Evolutionary conservation across 441 rosid genomes (phyloP), one percentile per base, ranked within the genome.

Genomic region (Kokia cookei): DNA sequence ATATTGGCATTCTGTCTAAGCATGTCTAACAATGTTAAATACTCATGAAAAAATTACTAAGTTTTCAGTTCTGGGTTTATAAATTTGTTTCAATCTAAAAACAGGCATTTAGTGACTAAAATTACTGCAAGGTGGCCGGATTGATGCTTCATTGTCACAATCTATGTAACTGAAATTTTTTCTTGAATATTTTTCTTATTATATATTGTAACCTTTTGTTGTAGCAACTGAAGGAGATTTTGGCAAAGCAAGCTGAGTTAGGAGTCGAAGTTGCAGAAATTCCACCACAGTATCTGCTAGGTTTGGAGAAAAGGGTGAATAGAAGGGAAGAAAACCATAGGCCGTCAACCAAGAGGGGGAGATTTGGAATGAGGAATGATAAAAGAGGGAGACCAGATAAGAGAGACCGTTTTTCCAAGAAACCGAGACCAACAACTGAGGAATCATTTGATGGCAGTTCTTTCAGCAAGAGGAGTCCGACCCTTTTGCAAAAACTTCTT

Each of bases 201-300:
- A 48, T 47, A 47, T 67, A 14, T 42, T 71, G 73, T 40, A 74
- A 64, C 55, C 51, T 74, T 75, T 7, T 70, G 19, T 50, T 83
- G 82, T 88, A 94, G 99, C 94, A 89, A 90, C 91, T 95, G 69
- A 91, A 75, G 84, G 90, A 91, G 80, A 82, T 95, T 22, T 83
- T 95, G 82, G 89, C 89, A 48, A 90, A 87, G 93, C 99, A 95
- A 78, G 96, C 91, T 32, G 95, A 91, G 82, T 79, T 95, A 78
- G 97, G 96, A 65, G 85, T 88, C 78, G 94, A 91, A 88, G 94
- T 93, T 79, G 98, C 98, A 63, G 99, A 95, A 84, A 78, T 93
- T 78, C 99, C 99, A 19, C 79, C 90, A 4, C 75, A 86, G 67
- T 94, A 94, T 82, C 79, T 93, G 37, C 77, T 76, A 15, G 91